Evolutionary conservation across 1,139 yeast species (phyloP).

Genomic region (Taphrina pruni): DNA sequence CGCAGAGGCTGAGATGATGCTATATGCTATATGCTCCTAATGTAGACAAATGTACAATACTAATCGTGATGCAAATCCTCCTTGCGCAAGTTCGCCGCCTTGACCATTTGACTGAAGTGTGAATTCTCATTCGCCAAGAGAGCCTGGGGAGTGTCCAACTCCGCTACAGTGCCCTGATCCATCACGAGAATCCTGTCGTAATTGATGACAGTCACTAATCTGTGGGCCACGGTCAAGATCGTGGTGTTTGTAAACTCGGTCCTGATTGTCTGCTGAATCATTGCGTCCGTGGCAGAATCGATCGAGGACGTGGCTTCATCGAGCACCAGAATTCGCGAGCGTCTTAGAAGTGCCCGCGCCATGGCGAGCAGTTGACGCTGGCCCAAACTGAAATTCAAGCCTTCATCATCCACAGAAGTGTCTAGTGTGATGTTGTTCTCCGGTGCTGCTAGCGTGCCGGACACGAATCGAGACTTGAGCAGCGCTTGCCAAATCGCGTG

Average conservation of each 20-base stretch:
- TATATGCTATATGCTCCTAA: conserved; percentile 6
- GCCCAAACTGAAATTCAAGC: conserved; percentile 75
- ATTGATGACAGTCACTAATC: conserved; percentile 81
- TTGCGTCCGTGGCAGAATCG: conserved; percentile 75
- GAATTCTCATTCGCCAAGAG: conserved; percentile 58
- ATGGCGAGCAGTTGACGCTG: conserved; percentile 77
- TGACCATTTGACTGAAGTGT: conserved; percentile 62
- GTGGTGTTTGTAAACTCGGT: conserved; percentile 70
- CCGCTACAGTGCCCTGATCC: conserved; percentile 70
- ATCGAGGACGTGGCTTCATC: conserved; percentile 88
- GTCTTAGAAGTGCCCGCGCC: conserved; percentile 77
- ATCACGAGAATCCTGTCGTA: conserved; percentile 74
- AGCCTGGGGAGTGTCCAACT: conserved; percentile 61
- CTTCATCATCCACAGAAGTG: conserved; percentile 72
- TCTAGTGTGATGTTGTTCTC: conserved; percentile 60
- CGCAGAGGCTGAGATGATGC: neutral
- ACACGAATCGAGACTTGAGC: conserved; percentile 60
- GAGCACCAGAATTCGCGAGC: conserved; percentile 67
- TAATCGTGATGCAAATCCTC: conserved; percentile 12
- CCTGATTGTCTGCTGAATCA: conserved; percentile 69
- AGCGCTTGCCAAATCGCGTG: conserved; percentile 63
- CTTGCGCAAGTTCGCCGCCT: conserved; percentile 10
- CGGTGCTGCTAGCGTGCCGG: conserved; percentile 42
- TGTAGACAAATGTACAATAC: neutral
- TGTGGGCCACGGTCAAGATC: conserved; percentile 78